Percentiles rank a stretch among this genome's conserved stretches.
These are phyloP conservation scores for Oidium heveae DNA, from an alignment of 2,329 filamentous ascomycete genomes.

Conservation along the genomic window DNA sequence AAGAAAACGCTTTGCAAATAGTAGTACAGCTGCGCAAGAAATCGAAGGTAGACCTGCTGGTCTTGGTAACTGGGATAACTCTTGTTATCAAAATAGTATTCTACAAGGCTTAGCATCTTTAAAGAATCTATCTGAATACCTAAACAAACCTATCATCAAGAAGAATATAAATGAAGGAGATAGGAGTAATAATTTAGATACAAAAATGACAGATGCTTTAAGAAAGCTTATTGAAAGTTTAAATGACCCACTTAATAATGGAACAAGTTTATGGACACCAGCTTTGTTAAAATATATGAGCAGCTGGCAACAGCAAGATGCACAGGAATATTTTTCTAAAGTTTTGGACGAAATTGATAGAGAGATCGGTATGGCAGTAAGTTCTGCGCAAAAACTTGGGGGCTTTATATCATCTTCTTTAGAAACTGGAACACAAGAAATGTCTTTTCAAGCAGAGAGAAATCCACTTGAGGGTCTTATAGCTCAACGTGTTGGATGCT, in stretches of 20 bases:
- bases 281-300: conserved; percentile 69
- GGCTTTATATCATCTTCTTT: conserved; percentile 8
- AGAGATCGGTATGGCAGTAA: conserved; percentile 32
- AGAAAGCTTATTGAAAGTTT: conserved; percentile 41
- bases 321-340: conserved; percentile 89
- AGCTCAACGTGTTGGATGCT: conserved; percentile 73
- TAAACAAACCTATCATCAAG: conserved; percentile 22
- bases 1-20: conserved; percentile 24
- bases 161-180: conserved; percentile 1
- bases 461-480: conserved; percentile 75
- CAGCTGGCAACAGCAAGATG: conserved; percentile 90
- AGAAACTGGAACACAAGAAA: not conserved
- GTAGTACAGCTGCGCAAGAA: conserved; percentile 17
- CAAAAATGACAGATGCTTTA: conserved; percentile 13
- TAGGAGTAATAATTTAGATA: conserved; percentile 4
- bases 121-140: conserved; percentile 39
- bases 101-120: conserved; percentile 66
- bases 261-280: conserved; percentile 59
- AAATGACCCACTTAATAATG: conserved; percentile 44
- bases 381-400: conserved; percentile 3
- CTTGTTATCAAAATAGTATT: conserved; percentile 93
- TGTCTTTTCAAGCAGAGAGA: conserved; percentile 16
- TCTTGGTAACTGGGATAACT: conserved; percentile 79
- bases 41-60: conserved; percentile 30
- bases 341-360: conserved; percentile 66